Conservation (phyloP, 129 eudicot species). For the Escallonia rubra region DNA sequence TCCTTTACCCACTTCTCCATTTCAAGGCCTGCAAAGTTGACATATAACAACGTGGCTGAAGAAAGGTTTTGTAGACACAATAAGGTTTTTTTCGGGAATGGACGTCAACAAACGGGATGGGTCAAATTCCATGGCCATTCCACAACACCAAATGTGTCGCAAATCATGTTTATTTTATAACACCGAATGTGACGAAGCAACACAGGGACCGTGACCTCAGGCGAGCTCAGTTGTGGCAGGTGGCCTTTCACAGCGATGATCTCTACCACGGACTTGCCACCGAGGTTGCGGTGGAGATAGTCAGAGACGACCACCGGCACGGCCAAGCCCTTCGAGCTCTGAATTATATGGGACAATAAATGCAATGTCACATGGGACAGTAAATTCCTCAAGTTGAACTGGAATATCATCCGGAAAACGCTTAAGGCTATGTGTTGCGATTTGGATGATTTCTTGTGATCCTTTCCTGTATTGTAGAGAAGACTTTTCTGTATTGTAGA, state of each 20-base stretch:
- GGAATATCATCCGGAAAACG: constrained; percentile 63
- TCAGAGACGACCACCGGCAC: constrained; percentile 93
- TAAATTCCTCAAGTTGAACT: constrained; percentile 63
- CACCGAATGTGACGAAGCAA: constrained; percentile 75
- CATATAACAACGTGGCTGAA: too few relatives aligned
- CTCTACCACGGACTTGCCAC: constrained; percentile 86
- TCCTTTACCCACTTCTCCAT: too few relatives aligned
- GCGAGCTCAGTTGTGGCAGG: constrained; percentile 92
- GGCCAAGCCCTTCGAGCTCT: constrained; percentile 89
- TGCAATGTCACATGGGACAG: constrained; percentile 67
- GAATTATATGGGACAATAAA: constrained; percentile 86
- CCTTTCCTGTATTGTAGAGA: too few relatives aligned
- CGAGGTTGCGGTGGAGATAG: constrained; percentile 80
- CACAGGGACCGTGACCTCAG: constrained; percentile 83
- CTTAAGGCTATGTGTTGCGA: constrained; percentile 89
- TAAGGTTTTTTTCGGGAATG: too few relatives aligned
- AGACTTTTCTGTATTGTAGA: too few relatives aligned
- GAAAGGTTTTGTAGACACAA: too few relatives aligned
- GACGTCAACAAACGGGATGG: too few relatives aligned
- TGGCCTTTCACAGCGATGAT: constrained; percentile 93
- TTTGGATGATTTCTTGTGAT: too few relatives aligned
- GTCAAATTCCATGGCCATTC: too few relatives aligned
- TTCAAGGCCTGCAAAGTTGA: too few relatives aligned
- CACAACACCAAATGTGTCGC: too few relatives aligned
- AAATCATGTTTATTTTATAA: constrained; percentile 16